These are phyloP conservation scores for Usnea hakonensis DNA, from an alignment of 495 filamentous ascomycete genomes.

Conservation along the genomic window DNA sequence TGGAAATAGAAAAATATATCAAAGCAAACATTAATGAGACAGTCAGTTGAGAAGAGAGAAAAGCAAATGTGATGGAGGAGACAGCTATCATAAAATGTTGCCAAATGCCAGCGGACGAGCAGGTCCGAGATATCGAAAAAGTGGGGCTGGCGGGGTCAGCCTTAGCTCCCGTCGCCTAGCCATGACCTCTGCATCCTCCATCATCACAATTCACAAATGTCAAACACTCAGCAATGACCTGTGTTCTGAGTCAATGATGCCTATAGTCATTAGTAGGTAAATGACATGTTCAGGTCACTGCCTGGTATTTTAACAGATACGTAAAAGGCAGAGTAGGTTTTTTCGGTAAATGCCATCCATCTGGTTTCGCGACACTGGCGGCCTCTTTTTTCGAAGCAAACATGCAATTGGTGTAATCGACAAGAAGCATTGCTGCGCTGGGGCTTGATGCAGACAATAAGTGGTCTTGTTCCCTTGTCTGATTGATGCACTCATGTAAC, in stretches of 20 bases:
- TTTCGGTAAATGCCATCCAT: neutral
- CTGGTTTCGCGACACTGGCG: neutral
- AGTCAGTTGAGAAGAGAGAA: neutral
- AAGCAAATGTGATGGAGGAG: conserved; percentile 12
- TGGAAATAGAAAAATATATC: neutral
- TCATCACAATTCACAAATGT: neutral
- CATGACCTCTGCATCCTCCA: neutral
- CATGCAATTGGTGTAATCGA: neutral
- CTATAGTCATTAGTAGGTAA: too few species aligned
- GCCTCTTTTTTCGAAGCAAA: neutral
- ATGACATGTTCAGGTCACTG: neutral
- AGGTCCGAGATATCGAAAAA: conserved; percentile 1
- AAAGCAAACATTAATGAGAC: neutral
- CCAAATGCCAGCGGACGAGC: neutral
- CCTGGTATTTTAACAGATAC: neutral
- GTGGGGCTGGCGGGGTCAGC: conserved; percentile 2
- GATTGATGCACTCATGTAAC: conserved; percentile 4
- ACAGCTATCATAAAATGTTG: neutral
- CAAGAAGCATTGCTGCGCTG: conserved; percentile 4
- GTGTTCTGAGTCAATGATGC: neutral
- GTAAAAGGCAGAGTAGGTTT: neutral
- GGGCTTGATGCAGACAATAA: neutral
- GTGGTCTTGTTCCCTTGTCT: neutral
- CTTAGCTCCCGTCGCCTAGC: neutral
- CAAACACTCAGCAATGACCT: neutral